Percentiles rank a stretch among this genome's conserved stretches.
phyloP scores from a whole-genome alignment of 176 grass and related monocot genomes.

The Oryza glaberrima region DNA sequence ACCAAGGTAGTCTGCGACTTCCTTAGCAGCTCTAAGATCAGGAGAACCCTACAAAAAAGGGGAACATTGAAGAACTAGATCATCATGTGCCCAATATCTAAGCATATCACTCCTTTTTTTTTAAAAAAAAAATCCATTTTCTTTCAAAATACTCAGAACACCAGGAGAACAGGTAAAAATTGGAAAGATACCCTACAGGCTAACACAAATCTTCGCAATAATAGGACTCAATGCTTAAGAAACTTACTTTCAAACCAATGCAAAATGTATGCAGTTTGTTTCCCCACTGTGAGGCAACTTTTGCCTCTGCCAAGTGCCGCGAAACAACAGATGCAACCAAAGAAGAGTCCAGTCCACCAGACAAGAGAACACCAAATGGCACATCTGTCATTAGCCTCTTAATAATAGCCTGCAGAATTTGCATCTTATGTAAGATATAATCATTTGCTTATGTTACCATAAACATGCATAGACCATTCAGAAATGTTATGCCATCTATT shows the following conservation, averaged over 20 bases:
- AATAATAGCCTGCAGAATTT: slow-evolving; percentile 64
- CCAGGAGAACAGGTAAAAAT: slow-evolving; percentile 24
- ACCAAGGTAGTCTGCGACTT: slow-evolving; percentile 96
- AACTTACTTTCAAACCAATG: slow-evolving; percentile 85
- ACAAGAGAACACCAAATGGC: slow-evolving; percentile 98
- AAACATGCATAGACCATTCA: background rate
- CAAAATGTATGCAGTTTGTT: slow-evolving; percentile 94
- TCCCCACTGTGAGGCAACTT: slow-evolving; percentile 87
- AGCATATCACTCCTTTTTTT: background rate
- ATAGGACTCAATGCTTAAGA: slow-evolving; percentile 11
- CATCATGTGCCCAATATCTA: background rate
- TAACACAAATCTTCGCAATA: slow-evolving; percentile 14
- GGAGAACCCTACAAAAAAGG: slow-evolving; percentile 75
- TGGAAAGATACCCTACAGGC: slow-evolving; percentile 24
- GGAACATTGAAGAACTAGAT: background rate
- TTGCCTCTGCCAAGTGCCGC: slow-evolving; percentile 68
- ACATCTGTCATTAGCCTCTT: slow-evolving; percentile 99
- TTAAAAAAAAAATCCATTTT: background rate
- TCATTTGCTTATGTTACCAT: background rate
- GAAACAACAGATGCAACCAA: slow-evolving; percentile 93
- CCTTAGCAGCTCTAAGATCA: slow-evolving; percentile 95
- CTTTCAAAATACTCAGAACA: slow-evolving; percentile 9
- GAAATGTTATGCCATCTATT: slow-evolving; percentile 6
- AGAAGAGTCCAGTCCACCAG: slow-evolving; percentile 96
- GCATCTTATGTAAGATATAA: background rate